A percentile compares a stretch with the other conserved stretches of the same genome.
phyloP scores from a whole-genome alignment of 2,329 filamentous ascomycete species.

The Venturia aucupariae region DNA sequence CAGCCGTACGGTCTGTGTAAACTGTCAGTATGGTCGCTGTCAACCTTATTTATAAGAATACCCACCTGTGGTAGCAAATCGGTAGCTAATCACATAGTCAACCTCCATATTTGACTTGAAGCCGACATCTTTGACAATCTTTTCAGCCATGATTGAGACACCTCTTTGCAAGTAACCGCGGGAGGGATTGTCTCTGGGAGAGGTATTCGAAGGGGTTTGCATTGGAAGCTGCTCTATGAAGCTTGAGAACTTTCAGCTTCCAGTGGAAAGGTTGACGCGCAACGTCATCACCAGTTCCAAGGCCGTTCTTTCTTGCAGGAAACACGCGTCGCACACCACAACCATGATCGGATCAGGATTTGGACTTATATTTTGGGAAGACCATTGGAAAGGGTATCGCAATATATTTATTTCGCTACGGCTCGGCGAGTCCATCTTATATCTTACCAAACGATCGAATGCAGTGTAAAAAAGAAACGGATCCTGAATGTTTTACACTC shows the following conservation, averaged over 20 bases:
- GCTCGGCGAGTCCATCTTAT: background rate
- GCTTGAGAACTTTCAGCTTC: background rate
- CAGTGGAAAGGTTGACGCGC: background rate
- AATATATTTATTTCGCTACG: background rate
- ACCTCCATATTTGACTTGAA: slow-evolving; percentile 45
- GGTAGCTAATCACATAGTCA: slow-evolving; percentile 81
- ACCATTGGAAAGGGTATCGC: background rate
- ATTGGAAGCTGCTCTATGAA: background rate
- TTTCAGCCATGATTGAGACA: background rate
- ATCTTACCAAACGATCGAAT: background rate
- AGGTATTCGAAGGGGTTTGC: background rate
- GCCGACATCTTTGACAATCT: slow-evolving; percentile 1
- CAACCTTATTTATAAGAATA: slow-evolving; percentile 8
- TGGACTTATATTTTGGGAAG: background rate
- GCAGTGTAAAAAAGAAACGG: background rate
- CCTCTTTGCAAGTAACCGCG: background rate
- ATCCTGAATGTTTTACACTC: background rate
- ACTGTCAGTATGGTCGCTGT: slow-evolving; percentile 16
- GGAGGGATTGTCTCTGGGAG: background rate
- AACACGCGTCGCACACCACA: background rate
- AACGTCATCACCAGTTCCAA: background rate
- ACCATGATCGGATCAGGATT: background rate
- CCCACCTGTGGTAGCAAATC: slow-evolving; percentile 59
- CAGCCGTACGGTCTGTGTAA: slow-evolving; percentile 53
- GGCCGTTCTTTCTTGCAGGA: background rate